These are phyloP conservation scores for Durotheca rogersii DNA, from an alignment of 495 filamentous ascomycete genomes.

Conservation along the genomic window DNA sequence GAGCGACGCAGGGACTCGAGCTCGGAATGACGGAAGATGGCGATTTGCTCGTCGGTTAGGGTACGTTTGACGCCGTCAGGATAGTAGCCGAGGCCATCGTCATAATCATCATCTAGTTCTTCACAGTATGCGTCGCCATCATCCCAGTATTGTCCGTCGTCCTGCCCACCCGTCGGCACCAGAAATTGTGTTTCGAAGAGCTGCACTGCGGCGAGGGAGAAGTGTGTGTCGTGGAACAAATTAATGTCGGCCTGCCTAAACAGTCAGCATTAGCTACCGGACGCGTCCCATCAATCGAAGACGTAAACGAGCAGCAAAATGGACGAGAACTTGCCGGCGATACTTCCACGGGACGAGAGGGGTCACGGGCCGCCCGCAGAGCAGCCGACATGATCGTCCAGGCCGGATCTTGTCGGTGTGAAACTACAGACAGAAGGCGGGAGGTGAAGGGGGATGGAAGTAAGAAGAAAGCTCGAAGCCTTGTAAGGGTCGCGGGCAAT, in stretches of 20 bases:
- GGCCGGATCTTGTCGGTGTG: not conserved
- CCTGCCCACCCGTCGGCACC: slow-evolving; percentile 28
- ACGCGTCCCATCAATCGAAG: no score
- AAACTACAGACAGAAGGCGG: not conserved
- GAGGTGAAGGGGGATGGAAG: slow-evolving; percentile 1
- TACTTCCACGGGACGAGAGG: slow-evolving; percentile 42
- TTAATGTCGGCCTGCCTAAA: slow-evolving; percentile 65
- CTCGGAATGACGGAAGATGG: slow-evolving; percentile 88
- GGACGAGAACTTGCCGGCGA: slow-evolving; percentile 50
- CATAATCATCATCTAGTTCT: slow-evolving; percentile 52
- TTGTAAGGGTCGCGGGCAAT: no score
- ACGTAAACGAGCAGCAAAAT: no score
- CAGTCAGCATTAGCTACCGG: slow-evolving; percentile 30
- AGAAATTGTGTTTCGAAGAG: slow-evolving; percentile 55
- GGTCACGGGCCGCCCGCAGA: slow-evolving; percentile 1
- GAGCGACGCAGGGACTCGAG: slow-evolving; percentile 68
- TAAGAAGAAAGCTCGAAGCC: not conserved
- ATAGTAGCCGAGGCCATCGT: slow-evolving; percentile 85
- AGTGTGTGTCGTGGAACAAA: slow-evolving; percentile 67
- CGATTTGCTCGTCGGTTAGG: slow-evolving; percentile 87
- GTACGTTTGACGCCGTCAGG: slow-evolving; percentile 86
- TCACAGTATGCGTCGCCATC: slow-evolving; percentile 39
- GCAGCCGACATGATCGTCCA: slow-evolving; percentile 22
- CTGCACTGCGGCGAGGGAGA: slow-evolving; percentile 46
- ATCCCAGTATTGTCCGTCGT: slow-evolving; percentile 20